Conservation (phyloP, 176 grass and related monocot genomes). For the Aegilops longissima region DNA sequence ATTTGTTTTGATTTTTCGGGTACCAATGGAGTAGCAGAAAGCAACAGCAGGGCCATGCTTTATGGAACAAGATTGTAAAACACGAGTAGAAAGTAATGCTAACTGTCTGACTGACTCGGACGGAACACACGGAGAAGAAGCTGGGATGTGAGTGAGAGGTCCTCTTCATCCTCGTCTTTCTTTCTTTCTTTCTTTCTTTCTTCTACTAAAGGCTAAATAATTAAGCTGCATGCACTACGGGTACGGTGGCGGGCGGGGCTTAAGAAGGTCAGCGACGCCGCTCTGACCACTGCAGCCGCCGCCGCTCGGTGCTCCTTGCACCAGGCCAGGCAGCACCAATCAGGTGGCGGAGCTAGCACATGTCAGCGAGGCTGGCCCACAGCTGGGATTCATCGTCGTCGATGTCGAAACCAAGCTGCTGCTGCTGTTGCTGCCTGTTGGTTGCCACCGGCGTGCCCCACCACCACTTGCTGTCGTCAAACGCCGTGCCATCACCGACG, state of each 20-base stretch:
- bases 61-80: slow-evolving; percentile 9
- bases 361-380: slow-evolving; percentile 68
- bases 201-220: slow-evolving; percentile 16
- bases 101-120: slow-evolving; percentile 8
- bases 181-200: not conserved
- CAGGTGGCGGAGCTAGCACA: slow-evolving; percentile 41
- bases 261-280: slow-evolving; percentile 47
- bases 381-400: slow-evolving; percentile 42
- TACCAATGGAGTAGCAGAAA: not conserved
- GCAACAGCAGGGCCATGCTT: slow-evolving; percentile 20
- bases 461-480: slow-evolving; percentile 34
- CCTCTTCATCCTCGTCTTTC: slow-evolving; percentile 5
- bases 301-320: slow-evolving; percentile 34
- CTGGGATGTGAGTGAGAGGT: slow-evolving; percentile 3
- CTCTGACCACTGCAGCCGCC: slow-evolving; percentile 36
- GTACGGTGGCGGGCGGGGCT: not conserved
- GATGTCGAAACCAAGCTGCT: slow-evolving; percentile 35
- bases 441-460: slow-evolving; percentile 28
- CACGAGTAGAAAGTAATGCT: too few relatives aligned
- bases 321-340: slow-evolving; percentile 28
- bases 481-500: not conserved
- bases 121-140: slow-evolving; percentile 14
- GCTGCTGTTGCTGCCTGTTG: slow-evolving; percentile 10
- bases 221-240: slow-evolving; percentile 3
- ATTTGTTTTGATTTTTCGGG: not conserved